Evolutionary conservation across 2,329 filamentous ascomycete species (phyloP).

Genomic region (Sarocladiaceae sp.): DNA sequence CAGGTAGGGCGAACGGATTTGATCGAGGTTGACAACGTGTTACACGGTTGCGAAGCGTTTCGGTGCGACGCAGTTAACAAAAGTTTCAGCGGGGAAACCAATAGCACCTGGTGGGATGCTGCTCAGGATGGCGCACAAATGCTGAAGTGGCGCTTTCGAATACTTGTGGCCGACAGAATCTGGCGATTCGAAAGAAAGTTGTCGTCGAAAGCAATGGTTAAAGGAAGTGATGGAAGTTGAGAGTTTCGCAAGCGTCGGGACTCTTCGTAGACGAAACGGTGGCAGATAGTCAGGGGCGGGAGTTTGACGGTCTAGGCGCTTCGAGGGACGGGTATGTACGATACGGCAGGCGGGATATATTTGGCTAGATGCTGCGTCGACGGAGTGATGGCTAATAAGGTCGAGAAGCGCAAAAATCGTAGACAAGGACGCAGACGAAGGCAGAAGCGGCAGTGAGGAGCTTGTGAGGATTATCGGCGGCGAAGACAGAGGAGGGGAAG

Average conservation of each 20-base stretch:
- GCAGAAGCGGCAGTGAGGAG: constrained; percentile 1
- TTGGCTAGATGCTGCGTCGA: too few relatives aligned
- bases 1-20: not conserved
- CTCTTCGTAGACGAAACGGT: too few relatives aligned
- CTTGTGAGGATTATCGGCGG: not conserved
- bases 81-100: too few relatives aligned
- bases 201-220: too few relatives aligned
- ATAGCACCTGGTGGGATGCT: too few relatives aligned
- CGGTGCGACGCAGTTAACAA: not conserved
- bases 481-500: constrained; percentile 3
- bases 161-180: too few relatives aligned
- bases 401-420: not conserved
- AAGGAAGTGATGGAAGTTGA: too few relatives aligned
- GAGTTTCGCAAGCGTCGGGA: too few relatives aligned
- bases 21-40: constrained; percentile 1
- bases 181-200: too few relatives aligned
- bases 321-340: not conserved
- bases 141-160: too few relatives aligned
- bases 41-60: constrained; percentile 7
- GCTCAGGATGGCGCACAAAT: too few relatives aligned
- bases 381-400: not conserved
- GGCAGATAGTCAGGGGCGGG: too few relatives aligned
- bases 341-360: not conserved
- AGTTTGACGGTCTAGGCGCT: not conserved
- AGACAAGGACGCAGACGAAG: not conserved